Conservation (phyloP, 1,139 yeast genomes). For the Hyphopichia buzzinii region DNA sequence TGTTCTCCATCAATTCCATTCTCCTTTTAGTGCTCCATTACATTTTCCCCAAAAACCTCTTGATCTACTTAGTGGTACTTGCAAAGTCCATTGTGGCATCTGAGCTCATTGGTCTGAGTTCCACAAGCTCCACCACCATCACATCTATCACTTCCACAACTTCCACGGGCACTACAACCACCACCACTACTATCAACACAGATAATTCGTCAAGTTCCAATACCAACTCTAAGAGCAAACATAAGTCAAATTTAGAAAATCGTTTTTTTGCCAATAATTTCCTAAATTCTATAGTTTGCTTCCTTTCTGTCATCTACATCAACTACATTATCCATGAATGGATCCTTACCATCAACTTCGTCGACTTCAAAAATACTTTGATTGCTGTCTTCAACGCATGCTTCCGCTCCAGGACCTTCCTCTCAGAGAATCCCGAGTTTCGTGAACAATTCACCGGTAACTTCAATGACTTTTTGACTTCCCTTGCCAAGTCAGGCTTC, state of each 20-base stretch:
- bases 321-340: conserved; percentile 20
- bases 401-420: background rate
- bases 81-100: conserved; percentile 53
- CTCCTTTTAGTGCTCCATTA: conserved; percentile 29
- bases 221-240: conserved; percentile 1
- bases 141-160: conserved; percentile 20
- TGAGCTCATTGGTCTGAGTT: conserved; percentile 43
- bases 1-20: conserved; percentile 27
- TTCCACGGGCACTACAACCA: conserved; percentile 10
- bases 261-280: conserved; percentile 19
- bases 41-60: conserved; percentile 30
- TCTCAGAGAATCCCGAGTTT: background rate
- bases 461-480: conserved; percentile 55
- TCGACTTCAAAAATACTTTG: background rate
- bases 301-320: conserved; percentile 27
- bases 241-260: conserved; percentile 13
- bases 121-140: conserved; percentile 17
- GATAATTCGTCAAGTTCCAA: conserved; percentile 10
- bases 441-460: background rate
- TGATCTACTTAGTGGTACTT: conserved; percentile 41
- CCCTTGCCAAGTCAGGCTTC: conserved; percentile 60
- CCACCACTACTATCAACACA: conserved; percentile 14
- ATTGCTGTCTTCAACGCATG: no score
- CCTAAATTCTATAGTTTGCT: conserved; percentile 28
- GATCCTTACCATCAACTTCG: conserved; percentile 2